These are phyloP conservation scores for Erythrobasidium hasegawianum DNA, from an alignment of 1,284 basidiomycete species.

Conservation along the genomic window DNA sequence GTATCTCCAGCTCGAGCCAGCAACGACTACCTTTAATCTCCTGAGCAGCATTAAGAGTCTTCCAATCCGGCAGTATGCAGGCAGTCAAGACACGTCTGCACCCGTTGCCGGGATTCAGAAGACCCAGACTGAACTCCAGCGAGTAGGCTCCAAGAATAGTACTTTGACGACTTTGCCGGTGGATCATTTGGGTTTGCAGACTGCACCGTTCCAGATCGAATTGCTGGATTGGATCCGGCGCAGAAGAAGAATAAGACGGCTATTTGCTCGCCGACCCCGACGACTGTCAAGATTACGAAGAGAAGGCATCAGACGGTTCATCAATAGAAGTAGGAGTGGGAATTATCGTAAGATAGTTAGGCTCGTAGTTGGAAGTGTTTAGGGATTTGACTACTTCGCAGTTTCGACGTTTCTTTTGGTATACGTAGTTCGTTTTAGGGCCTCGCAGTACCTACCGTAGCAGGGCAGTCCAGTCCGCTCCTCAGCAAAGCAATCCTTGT, in stretches of 20 bases:
- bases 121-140: background rate
- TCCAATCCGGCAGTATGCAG: slow-evolving; percentile 6
- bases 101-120: background rate
- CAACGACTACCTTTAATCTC: background rate
- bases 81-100: background rate
- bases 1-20: slow-evolving; percentile 2
- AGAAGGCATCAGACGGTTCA: too few relatives aligned
- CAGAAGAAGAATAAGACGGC: slow-evolving; percentile 2
- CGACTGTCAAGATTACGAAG: too few relatives aligned
- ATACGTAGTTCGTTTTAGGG: too few relatives aligned
- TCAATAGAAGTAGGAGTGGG: too few relatives aligned
- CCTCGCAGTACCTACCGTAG: too few relatives aligned
- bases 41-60: background rate
- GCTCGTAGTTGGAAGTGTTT: too few relatives aligned
- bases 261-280: too few relatives aligned
- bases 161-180: background rate
- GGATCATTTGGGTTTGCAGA: slow-evolving; percentile 17
- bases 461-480: too few relatives aligned
- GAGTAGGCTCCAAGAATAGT: background rate
- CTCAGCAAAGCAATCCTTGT: too few relatives aligned
- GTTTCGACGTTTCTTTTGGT: too few relatives aligned
- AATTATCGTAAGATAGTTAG: too few relatives aligned
- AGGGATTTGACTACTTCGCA: too few relatives aligned
- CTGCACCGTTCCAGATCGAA: slow-evolving; percentile 5
- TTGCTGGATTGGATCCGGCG: slow-evolving; percentile 14